Evolutionary conservation across 257 asterid species (phyloP), one percentile per base, ranked within the genome.

Genomic region (Jacaranda mimosifolia): DNA sequence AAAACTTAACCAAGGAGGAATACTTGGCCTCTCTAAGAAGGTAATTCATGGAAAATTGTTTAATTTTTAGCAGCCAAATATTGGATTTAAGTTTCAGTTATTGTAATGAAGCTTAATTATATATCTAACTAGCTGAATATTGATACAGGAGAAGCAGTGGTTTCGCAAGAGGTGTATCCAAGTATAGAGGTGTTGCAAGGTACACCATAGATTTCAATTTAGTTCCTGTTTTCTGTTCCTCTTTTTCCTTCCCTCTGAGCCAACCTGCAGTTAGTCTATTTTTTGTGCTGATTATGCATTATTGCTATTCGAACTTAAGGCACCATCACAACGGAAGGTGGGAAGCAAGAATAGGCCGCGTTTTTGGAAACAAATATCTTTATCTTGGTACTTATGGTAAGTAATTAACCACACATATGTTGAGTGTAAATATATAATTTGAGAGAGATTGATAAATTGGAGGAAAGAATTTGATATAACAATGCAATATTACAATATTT

Each of bases 181-280:
- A 89, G 74, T 90, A 90, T 68, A 87, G 96, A 85, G 96, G 97
- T 12, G 94, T 90, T 12, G 97, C 93, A 59, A 88, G 92, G 93
- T 89, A 78, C 35, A 63, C 53, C 21, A 57, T 42, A 42, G 69
- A 63, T 15, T 39, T 48, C 52, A 56, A 39, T 53, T 49, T 45
- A 35, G 53, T 3, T 66, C 14, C 59, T 48, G 21, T 21, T 11
- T 7, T 40, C 45, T 49, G 11, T 26, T 51, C 42, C 64, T 52
- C 3, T 55, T n/a, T 6, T n/a, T 0, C 39, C 9, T 63, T 63
- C 18, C n/a, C 49, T 56, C 38, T 52, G 7, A 53, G 52, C 42
- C 45, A 73, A 42, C 59, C n/a, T n/a, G n/a, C 10, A 8, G n/a
- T 13, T 55, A 32, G 13, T 12, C 49, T 14, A 52, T 53, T 64